Evolutionary conservation across 352 stramenopile genomes (phyloP), one percentile per base, ranked within the genome.

Genomic region (Thalassiosira mediterranea): DNA sequence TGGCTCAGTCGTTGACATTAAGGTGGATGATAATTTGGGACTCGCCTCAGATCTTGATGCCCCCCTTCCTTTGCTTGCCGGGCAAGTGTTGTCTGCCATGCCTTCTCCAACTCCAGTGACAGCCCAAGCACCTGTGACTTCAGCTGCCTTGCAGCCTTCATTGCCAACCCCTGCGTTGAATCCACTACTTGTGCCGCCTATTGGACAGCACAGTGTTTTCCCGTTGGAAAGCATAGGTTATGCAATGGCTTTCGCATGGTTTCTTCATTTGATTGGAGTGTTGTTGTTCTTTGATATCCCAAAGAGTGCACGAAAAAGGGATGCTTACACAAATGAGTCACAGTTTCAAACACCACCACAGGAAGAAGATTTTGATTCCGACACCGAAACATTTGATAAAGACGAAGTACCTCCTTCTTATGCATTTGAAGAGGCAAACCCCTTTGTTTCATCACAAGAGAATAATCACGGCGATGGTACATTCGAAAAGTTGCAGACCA

Each of bases 221-320:
- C 75, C 73, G 25, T 32, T 87, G 13, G 53, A 72, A 56, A 71
- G 51, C 49, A 42, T 80, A 29, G 76, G 75, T 42, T 89, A 81
- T 57, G 29, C 83, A 0, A 87, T 90, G 81, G 47, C 72, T 32
- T 38, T 76, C 31, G 29, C 75, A 15, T 91, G 86, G 86, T 62
- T 80, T 26, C 19, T 87, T 8, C 74, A 89, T 46, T 61, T 85
- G 13, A 37, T 86, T 47, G 51, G 64, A 29, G 31, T 91, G 17
- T 29, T 81, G 11, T 75, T 84, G 37, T 76, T 67, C 46, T 87
- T 79, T 65, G 58, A 79, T 21, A 25, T 53, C 23, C 57, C 59
- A 28, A 59, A 81, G 10, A 64, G 17, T 26, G 25, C 38, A 61
- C 37, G 15, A 63, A 29, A 26, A 54, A 3, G 47, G 32, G 47